A percentile compares a stretch with the other conserved stretches of the same genome.
These are phyloP conservation scores for Brassica cretica DNA, from an alignment of 345 rosid genomes.

Conservation along the genomic window DNA sequence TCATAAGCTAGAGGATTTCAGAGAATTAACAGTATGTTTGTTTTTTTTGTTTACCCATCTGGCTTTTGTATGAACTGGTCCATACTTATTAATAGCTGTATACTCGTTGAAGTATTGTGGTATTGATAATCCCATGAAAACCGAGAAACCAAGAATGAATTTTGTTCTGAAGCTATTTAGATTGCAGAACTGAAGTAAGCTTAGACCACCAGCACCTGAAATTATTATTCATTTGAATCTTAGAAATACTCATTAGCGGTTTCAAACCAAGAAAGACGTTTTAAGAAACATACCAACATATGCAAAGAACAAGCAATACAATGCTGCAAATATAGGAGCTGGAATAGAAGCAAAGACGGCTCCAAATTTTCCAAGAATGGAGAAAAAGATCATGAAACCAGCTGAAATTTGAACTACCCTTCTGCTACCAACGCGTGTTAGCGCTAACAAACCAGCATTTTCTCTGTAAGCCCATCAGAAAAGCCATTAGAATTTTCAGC, in stretches of 20 bases:
- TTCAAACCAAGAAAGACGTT: background rate
- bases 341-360: slow-evolving; percentile 92
- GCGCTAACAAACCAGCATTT: slow-evolving; percentile 65
- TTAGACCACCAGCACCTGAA: slow-evolving; percentile 72
- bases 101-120: slow-evolving; percentile 90
- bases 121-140: slow-evolving; percentile 81
- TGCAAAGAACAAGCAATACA: slow-evolving; percentile 75
- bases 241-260: background rate
- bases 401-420: slow-evolving; percentile 95
- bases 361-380: slow-evolving; percentile 88
- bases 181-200: slow-evolving; percentile 87
- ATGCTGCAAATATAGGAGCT: slow-evolving; percentile 68
- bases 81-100: slow-evolving; percentile 34
- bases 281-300: slow-evolving; percentile 65
- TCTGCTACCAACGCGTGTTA: slow-evolving; percentile 87
- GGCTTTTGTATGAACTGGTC: slow-evolving; percentile 49
- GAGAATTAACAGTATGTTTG: background rate
- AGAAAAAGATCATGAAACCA: slow-evolving; percentile 94
- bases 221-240: background rate
- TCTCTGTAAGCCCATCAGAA: background rate
- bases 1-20: background rate
- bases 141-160: slow-evolving; percentile 76
- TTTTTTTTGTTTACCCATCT: slow-evolving; percentile 57
- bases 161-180: slow-evolving; percentile 80
- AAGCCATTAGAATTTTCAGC: background rate